Evolutionary conservation across 345 rosid genomes (phyloP), one percentile per base, ranked within the genome.

Genomic region (Mallotus nudiflorus): DNA sequence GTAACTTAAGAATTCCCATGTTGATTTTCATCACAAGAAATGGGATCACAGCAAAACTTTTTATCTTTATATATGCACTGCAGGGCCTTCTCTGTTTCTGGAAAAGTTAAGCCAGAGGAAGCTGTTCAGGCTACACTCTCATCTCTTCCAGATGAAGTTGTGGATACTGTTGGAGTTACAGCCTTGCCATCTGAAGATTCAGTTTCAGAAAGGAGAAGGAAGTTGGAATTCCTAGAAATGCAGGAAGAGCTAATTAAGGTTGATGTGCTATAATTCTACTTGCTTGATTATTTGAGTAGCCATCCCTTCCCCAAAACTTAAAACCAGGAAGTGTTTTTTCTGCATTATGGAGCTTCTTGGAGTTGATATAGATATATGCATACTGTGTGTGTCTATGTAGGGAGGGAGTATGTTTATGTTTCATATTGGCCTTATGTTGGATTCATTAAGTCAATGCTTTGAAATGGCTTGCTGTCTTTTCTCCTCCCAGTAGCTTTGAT

Each of bases 191-290:
- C 97, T 63, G 98, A 91, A 78, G 97, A 91, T 87, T 85, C 90
- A 69, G 80, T 93, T 73, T 80, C 97, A 80, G 97, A 93, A 73
- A 93, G 90, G 85, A 89, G 89, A 84, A 91, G 98, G 78, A 93
- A 93, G 79, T 80, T 93, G 78, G 98, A 91, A 82, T 91, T 77
- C 89, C 81, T 93, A 33, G 98, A 88, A 81, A 93, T 89, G 97
- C 92, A 93, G 85, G 98, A 93, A 84, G 98, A 93, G 83, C 78
- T 93, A 61, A 93, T 93, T 75, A 88, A 91, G 97, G 98, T 93
- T 61, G 18, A 46, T 49, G 19, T 63, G 35, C 72, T 59, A 60
- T 69, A 52, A 28, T 64, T 24, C 61, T n/a, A 12, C 42, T 27
- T 63, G 44, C 62, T 62, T 49, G 73, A 45, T 13, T 59, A n/a